Conservation (phyloP, 2,329 filamentous ascomycete genomes). For the Phialophora verrucosa region DNA sequence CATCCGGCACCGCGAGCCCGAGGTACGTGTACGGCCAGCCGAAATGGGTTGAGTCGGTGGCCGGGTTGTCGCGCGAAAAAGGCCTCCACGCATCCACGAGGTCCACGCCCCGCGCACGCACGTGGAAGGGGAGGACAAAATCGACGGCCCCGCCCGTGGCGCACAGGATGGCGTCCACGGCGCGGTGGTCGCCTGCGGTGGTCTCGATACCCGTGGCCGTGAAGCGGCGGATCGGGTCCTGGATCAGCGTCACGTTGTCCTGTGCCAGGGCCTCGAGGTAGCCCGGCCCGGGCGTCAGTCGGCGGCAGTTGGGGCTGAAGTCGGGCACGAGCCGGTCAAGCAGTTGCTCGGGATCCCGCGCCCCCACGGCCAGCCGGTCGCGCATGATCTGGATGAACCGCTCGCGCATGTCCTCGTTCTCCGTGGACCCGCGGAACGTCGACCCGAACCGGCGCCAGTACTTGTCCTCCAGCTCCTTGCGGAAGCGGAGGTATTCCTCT, state of each 20-base stretch:
- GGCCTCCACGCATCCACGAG: conserved; percentile 41
- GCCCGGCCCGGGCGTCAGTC: conserved; percentile 65
- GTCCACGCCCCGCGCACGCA: conserved; percentile 41
- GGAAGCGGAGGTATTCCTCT: conserved; percentile 41
- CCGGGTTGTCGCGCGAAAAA: conserved; percentile 42
- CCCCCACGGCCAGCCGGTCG: conserved; percentile 21
- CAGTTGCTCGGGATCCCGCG: conserved; percentile 45
- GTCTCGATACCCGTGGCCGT: conserved; percentile 57
- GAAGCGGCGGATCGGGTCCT: conserved; percentile 62
- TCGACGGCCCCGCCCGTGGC: conserved; percentile 49
- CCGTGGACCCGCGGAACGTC: conserved; percentile 33
- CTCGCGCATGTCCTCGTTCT: conserved; percentile 32
- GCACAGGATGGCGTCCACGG: conserved; percentile 43
- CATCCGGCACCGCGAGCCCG: conserved; percentile 47
- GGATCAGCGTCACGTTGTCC: conserved; percentile 67
- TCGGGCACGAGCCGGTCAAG: conserved; percentile 47
- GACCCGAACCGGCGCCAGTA: conserved; percentile 40
- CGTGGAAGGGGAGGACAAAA: conserved; percentile 44
- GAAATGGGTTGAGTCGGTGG: conserved; percentile 42
- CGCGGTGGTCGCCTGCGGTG: conserved; percentile 32
- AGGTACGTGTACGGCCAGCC: conserved; percentile 47
- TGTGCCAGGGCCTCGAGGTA: conserved; percentile 69
- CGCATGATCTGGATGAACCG: conserved; percentile 36
- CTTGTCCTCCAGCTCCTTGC: conserved; percentile 44
- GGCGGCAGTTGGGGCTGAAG: conserved; percentile 50